Percentiles rank a stretch among this genome's conserved stretches.
phyloP scores from a whole-genome alignment of 768 basidiomycete genomes.

The Krasilnikovozyma curviuscula region DNA sequence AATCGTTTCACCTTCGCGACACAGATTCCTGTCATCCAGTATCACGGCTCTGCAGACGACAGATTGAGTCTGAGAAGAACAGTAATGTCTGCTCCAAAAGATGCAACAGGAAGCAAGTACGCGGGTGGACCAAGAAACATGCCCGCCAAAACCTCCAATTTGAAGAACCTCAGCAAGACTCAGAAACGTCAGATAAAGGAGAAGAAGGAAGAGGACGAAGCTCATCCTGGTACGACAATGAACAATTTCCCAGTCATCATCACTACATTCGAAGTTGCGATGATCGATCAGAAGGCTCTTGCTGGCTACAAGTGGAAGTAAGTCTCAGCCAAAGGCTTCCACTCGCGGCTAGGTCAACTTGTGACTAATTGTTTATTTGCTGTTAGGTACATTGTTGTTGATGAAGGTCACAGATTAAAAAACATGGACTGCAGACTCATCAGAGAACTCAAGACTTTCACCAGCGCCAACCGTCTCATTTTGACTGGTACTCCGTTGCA shows the following conservation, averaged over 20 bases:
- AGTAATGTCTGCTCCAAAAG: too few species aligned
- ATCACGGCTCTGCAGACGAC: slow-evolving; percentile 66
- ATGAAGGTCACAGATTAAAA: slow-evolving; percentile 64
- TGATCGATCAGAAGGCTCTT: slow-evolving; percentile 2
- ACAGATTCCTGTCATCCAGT: slow-evolving; percentile 77
- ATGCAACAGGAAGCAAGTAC: too few species aligned
- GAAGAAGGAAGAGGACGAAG: not conserved
- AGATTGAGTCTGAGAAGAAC: slow-evolving; percentile 57
- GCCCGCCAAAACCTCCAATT: too few species aligned
- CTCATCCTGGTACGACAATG: slow-evolving; percentile 6
- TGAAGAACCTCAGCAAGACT: too few species aligned
- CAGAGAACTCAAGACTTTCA: slow-evolving; percentile 70
- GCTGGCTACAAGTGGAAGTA: slow-evolving; percentile 8
- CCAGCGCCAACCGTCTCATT: slow-evolving; percentile 69
- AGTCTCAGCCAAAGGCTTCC: too few species aligned
- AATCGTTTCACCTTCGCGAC: not conserved
- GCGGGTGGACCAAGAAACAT: slow-evolving; percentile 29
- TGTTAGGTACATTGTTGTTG: slow-evolving; percentile 79
- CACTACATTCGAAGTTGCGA: slow-evolving; percentile 8
- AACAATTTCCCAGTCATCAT: slow-evolving; percentile 8
- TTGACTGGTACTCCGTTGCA: slow-evolving; percentile 92
- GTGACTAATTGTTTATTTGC: not conserved
- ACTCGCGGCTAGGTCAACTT: too few species aligned
- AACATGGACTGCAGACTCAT: slow-evolving; percentile 77
- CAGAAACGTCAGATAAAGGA: not conserved